Percentiles rank a stretch among this genome's conserved stretches.
These are phyloP conservation scores for Lactarius tabidus DNA, from an alignment of 768 basidiomycete species.

Conservation along the genomic window DNA sequence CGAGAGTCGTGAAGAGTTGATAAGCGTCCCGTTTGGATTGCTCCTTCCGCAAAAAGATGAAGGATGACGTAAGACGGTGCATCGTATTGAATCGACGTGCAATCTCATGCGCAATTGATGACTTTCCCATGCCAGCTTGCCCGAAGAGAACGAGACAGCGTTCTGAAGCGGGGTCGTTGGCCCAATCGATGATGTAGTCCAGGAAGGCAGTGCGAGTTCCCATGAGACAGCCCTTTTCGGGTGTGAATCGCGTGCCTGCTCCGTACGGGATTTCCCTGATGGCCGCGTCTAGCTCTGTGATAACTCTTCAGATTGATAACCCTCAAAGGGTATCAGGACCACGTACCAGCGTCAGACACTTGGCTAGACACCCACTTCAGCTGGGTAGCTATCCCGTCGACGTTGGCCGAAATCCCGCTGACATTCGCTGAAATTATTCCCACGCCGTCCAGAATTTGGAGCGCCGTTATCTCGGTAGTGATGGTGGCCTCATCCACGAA, in stretches of 20 bases:
- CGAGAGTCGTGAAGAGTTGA: slow-evolving; percentile 2
- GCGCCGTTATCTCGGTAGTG: neutral
- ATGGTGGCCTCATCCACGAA: neutral
- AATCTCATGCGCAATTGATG: neutral
- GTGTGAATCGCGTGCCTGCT: neutral
- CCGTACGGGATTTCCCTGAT: neutral
- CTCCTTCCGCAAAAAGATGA: neutral
- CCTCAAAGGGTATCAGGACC: neutral
- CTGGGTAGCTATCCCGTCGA: neutral
- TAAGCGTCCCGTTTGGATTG: neutral
- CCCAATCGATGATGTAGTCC: neutral
- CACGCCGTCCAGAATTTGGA: neutral
- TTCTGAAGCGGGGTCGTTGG: neutral
- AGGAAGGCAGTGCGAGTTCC: neutral
- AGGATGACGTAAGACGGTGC: neutral
- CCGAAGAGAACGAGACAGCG: slow-evolving; percentile 1
- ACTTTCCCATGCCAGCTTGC: neutral
- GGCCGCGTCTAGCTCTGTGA: neutral
- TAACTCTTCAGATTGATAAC: neutral
- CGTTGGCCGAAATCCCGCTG: neutral
- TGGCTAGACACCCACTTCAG: neutral
- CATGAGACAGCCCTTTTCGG: neutral
- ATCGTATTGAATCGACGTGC: neutral
- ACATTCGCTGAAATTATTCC: neutral
- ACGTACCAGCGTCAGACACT: neutral